phyloP scores from a whole-genome alignment of 1,284 basidiomycete species.

The Mycosarcoma maydis region DNA sequence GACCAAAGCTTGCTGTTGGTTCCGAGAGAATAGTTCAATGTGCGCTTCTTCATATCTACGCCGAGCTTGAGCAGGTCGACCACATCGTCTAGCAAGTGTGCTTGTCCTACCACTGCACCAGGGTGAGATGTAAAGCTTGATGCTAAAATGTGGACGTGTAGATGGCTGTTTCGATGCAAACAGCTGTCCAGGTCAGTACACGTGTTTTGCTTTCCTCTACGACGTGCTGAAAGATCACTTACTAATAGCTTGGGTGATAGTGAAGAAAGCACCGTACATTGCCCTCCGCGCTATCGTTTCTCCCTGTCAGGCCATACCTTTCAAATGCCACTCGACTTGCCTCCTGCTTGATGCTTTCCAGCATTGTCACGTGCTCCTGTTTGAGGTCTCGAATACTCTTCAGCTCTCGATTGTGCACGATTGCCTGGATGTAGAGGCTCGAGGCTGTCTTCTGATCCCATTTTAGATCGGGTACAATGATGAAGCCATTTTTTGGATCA shows the following conservation, averaged over 20 bases:
- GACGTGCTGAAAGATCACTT: constrained; percentile 68
- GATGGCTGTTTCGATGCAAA: constrained; percentile 73
- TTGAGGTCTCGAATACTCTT: constrained; percentile 69
- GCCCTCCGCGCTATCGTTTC: constrained; percentile 66
- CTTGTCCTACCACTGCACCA: constrained; percentile 78
- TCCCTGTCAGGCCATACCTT: constrained; percentile 74
- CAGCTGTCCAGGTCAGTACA: background rate
- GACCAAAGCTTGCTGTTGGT: constrained; percentile 50
- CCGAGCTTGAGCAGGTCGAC: constrained; percentile 76
- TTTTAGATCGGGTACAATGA: constrained; percentile 69
- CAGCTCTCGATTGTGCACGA: constrained; percentile 65
- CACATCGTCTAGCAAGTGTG: constrained; percentile 90
- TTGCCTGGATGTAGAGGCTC: constrained; percentile 68
- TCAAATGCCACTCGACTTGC: constrained; percentile 72
- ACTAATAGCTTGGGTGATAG: constrained; percentile 96
- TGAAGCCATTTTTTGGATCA: constrained; percentile 73
- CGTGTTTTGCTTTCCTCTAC: background rate
- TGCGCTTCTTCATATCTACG: constrained; percentile 74
- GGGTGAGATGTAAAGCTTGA: constrained; percentile 56
- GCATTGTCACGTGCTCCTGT: constrained; percentile 75
- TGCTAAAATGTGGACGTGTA: constrained; percentile 92
- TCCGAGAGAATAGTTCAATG: constrained; percentile 79
- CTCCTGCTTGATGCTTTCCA: constrained; percentile 75
- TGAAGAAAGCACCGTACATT: constrained; percentile 83
- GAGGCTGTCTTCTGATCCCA: constrained; percentile 79